Percentiles rank a stretch among this genome's conserved stretches.
phyloP scores from a whole-genome alignment of 768 basidiomycete genomes.

The Termitomyces sp. region DNA sequence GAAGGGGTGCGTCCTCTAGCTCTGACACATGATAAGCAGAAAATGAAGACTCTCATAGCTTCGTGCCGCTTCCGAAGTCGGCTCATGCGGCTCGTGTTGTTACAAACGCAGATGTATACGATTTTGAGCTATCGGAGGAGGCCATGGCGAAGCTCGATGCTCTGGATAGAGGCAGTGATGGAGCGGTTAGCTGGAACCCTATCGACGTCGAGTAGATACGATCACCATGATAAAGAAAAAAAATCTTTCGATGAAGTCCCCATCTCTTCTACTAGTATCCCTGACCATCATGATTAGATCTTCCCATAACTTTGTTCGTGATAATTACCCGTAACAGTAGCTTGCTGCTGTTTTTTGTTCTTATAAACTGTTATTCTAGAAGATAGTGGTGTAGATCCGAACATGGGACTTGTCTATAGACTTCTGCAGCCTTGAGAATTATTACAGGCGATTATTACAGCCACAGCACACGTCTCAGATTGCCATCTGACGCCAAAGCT shows the following conservation, averaged over 20 bases:
- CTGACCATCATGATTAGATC: too few relatives aligned
- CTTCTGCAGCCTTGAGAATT: too few relatives aligned
- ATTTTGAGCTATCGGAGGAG: conserved; percentile 59
- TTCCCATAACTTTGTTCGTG: too few relatives aligned
- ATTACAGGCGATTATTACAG: too few relatives aligned
- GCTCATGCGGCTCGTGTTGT: conserved; percentile 59
- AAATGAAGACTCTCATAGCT: conserved; percentile 35
- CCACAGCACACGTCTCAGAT: too few relatives aligned
- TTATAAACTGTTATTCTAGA: too few relatives aligned
- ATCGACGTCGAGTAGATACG: conserved; percentile 40
- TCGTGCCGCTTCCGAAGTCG: conserved; percentile 78
- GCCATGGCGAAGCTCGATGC: conserved; percentile 63
- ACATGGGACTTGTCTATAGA: too few relatives aligned
- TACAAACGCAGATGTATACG: conserved; percentile 69
- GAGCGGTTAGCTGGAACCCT: conserved; percentile 82
- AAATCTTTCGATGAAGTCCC: background rate
- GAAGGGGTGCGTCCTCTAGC: conserved; percentile 46
- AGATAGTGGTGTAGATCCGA: too few relatives aligned
- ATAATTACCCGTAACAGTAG: too few relatives aligned
- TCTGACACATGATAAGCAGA: background rate
- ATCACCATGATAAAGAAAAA: background rate
- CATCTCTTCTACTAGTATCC: too few relatives aligned
- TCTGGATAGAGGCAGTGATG: conserved; percentile 65
- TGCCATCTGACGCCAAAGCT: too few relatives aligned
- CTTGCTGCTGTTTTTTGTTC: too few relatives aligned